Conservation (phyloP, 768 basidiomycete genomes). For the Dioszegia hungarica region DNA sequence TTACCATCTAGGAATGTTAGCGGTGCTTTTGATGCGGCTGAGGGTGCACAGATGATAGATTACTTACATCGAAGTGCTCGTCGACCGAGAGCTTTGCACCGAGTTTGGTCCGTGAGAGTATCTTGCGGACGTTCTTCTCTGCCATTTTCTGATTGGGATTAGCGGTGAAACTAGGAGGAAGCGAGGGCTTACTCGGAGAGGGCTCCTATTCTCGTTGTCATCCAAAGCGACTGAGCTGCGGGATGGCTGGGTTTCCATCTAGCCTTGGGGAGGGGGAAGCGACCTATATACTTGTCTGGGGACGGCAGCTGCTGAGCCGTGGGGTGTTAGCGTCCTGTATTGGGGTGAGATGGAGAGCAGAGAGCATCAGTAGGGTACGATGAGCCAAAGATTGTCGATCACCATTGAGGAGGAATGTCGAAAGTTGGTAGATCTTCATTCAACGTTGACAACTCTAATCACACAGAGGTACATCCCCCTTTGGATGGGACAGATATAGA, state of each 20-base stretch:
- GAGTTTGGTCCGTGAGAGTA: slow-evolving; percentile 4
- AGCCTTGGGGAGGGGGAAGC: not conserved
- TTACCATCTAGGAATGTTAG: not conserved
- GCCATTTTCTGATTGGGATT: not conserved
- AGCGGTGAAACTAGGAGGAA: not conserved
- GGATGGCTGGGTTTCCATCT: not conserved
- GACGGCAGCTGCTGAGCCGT: too few relatives aligned
- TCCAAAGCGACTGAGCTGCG: not conserved
- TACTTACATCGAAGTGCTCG: not conserved
- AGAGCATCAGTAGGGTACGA: too few relatives aligned
- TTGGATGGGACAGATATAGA: too few relatives aligned
- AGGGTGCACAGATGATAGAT: not conserved
- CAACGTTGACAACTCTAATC: too few relatives aligned
- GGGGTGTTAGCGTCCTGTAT: too few relatives aligned
- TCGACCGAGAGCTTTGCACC: not conserved
- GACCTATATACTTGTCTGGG: too few relatives aligned
- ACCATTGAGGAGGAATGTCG: too few relatives aligned
- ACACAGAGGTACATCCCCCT: too few relatives aligned
- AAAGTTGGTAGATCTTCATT: too few relatives aligned
- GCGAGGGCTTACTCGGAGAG: not conserved
- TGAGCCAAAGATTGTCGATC: too few relatives aligned
- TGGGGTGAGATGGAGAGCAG: not conserved
- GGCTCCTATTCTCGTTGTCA: not conserved
- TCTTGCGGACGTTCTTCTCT: slow-evolving; percentile 1
- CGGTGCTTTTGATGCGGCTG: not conserved